Evolutionary conservation across 2,329 filamentous ascomycete species (phyloP).

Genomic region (Cercospora sp.): DNA sequence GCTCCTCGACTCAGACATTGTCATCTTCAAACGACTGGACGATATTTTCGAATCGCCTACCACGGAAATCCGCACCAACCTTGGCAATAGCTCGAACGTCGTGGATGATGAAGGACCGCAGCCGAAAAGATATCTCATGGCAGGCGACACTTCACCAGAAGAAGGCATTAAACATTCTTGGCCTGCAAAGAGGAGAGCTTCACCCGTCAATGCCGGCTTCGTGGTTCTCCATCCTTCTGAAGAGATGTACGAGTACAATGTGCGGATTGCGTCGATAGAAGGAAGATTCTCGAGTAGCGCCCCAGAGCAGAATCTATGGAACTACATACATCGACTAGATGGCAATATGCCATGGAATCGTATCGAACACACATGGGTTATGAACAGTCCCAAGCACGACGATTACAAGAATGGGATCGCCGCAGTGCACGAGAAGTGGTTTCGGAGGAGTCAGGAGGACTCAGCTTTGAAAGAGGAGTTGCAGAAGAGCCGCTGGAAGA

Average conservation of each 20-base stretch:
- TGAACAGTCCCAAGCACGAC: background rate
- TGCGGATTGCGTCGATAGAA: background rate
- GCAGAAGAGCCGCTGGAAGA: too few relatives aligned
- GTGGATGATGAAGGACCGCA: too few relatives aligned
- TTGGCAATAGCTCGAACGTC: too few relatives aligned
- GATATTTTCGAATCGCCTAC: too few relatives aligned
- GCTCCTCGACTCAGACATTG: too few relatives aligned
- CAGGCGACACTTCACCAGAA: too few relatives aligned
- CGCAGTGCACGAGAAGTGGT: background rate
- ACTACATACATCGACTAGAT: constrained; percentile 42
- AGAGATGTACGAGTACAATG: background rate
- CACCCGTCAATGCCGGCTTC: background rate
- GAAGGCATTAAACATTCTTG: too few relatives aligned
- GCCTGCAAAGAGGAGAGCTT: too few relatives aligned
- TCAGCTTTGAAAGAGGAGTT: background rate
- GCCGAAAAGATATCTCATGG: too few relatives aligned
- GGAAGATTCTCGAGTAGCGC: background rate
- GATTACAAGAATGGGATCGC: background rate
- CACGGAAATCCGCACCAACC: too few relatives aligned
- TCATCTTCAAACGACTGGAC: too few relatives aligned
- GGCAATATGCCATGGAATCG: constrained; percentile 45
- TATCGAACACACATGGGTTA: background rate
- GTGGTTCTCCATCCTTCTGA: background rate
- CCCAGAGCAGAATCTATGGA: constrained; percentile 44
- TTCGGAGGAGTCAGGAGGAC: background rate